These are phyloP conservation scores for Myriosclerotinia curreyana DNA, from an alignment of 2,329 filamentous ascomycete genomes.

Conservation along the genomic window DNA sequence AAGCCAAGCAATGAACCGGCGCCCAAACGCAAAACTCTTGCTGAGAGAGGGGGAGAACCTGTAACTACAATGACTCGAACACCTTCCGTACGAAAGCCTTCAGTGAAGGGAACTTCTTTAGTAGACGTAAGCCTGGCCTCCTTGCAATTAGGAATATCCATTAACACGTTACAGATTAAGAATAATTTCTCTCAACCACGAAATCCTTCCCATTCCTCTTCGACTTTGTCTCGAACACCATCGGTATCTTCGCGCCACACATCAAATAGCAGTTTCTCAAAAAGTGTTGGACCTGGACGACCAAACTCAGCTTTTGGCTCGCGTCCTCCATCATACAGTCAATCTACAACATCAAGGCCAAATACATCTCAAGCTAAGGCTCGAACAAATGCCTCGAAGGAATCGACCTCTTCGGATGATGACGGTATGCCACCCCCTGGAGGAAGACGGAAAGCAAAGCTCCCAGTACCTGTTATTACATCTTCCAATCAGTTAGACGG, in stretches of 20 bases:
- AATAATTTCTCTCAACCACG: conserved; percentile 20
- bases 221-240: conserved; percentile 43
- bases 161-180: conserved; percentile 14
- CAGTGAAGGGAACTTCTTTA: conserved; percentile 34
- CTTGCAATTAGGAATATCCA: neutral
- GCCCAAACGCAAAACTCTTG: conserved; percentile 58
- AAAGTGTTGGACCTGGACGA: conserved; percentile 56
- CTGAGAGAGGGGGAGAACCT: conserved; percentile 54
- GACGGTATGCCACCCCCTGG: conserved; percentile 28
- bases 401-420: conserved; percentile 40
- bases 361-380: conserved; percentile 42
- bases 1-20: conserved; percentile 47
- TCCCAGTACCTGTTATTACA: conserved; percentile 39
- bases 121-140: conserved; percentile 29
- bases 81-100: conserved; percentile 44
- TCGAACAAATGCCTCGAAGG: conserved; percentile 44
- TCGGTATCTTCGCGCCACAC: conserved; percentile 45
- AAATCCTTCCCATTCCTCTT: conserved; percentile 42
- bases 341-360: conserved; percentile 48
- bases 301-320: conserved; percentile 43
- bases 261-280: conserved; percentile 51
- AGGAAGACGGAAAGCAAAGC: conserved; percentile 53
- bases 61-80: conserved; percentile 42
- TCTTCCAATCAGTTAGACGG: conserved; percentile 26
- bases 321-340: conserved; percentile 48